Percentiles rank a stretch among this genome's conserved stretches.
These are phyloP conservation scores for Alternaria burnsii DNA, from an alignment of 2,329 filamentous ascomycete species.

Conservation along the genomic window DNA sequence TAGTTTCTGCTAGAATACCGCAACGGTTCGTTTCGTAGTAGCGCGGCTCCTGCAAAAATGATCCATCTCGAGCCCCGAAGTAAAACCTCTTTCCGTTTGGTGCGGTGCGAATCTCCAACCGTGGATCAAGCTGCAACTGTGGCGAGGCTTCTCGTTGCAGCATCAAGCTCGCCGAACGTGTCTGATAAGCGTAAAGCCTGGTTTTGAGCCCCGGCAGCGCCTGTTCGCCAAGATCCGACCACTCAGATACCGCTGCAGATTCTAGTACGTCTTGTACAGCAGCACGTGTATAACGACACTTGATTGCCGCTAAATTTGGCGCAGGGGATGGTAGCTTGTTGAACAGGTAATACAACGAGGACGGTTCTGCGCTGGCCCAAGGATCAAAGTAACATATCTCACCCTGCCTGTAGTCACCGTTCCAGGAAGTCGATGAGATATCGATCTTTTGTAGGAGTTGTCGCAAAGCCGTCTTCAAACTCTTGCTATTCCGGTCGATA, in stretches of 20 bases:
- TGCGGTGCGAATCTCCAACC: conserved; percentile 68
- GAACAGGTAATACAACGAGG: conserved; percentile 74
- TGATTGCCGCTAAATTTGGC: conserved; percentile 62
- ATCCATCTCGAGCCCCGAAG: conserved; percentile 70
- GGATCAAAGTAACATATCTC: conserved; percentile 46
- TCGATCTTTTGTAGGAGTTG: conserved; percentile 64
- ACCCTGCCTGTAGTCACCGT: conserved; percentile 50
- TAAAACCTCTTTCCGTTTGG: conserved; percentile 73
- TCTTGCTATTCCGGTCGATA: conserved; percentile 60
- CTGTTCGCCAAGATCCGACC: conserved; percentile 41
- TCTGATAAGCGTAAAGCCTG: conserved; percentile 78
- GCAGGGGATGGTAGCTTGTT: conserved; percentile 75
- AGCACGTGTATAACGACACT: conserved; percentile 60
- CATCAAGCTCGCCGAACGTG: conserved; percentile 82
- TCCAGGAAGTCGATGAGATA: conserved; percentile 65
- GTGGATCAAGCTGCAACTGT: conserved; percentile 73
- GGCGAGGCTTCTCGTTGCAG: conserved; percentile 78
- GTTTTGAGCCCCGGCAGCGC: conserved; percentile 68
- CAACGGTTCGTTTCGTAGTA: conserved; percentile 78
- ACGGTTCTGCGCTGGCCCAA: conserved; percentile 54
- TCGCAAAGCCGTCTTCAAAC: conserved; percentile 58
- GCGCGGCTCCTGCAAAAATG: conserved; percentile 70
- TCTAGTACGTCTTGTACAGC: conserved; percentile 66
- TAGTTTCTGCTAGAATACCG: conserved; percentile 81
- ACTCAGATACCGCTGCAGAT: conserved; percentile 36